A percentile compares a stretch with the other conserved stretches of the same genome.
Evolutionary conservation across 2,329 filamentous ascomycete species (phyloP).

Genomic region (Trichocomaceae sp.): DNA sequence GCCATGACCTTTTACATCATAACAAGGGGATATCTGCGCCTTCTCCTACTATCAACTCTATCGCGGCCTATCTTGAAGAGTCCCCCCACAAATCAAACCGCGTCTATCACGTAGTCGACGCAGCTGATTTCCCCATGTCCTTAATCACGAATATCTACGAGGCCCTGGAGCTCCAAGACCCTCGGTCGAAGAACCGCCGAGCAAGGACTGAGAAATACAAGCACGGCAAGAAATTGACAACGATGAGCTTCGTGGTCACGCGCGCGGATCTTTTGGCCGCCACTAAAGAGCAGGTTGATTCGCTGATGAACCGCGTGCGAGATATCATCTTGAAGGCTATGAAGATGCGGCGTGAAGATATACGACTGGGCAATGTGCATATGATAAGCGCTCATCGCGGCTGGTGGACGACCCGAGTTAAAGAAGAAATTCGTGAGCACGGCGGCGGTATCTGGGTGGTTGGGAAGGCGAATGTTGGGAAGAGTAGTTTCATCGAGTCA

Average conservation of each 20-base stretch:
- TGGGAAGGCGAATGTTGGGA: slow-evolving; percentile 97
- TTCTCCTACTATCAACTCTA: slow-evolving; percentile 72
- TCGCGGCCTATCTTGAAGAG: slow-evolving; percentile 77
- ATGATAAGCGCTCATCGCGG: slow-evolving; percentile 78
- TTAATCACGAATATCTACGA: slow-evolving; percentile 69
- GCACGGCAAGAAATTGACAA: slow-evolving; percentile 63
- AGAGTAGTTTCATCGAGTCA: slow-evolving; percentile 81
- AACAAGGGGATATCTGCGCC: slow-evolving; percentile 63
- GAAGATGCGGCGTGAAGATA: slow-evolving; percentile 57
- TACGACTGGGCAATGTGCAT: slow-evolving; percentile 80
- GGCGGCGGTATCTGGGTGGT: slow-evolving; percentile 92
- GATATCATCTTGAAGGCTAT: slow-evolving; percentile 71
- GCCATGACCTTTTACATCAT: slow-evolving; percentile 75
- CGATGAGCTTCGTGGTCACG: slow-evolving; percentile 87
- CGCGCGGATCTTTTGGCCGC: slow-evolving; percentile 79
- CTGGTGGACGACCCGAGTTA: slow-evolving; percentile 88
- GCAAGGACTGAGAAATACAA: slow-evolving; percentile 61
- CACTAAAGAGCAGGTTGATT: slow-evolving; percentile 74
- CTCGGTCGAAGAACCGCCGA: slow-evolving; percentile 74
- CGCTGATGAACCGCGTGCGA: slow-evolving; percentile 75
- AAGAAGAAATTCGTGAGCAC: slow-evolving; percentile 74
- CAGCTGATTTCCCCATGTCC: slow-evolving; percentile 94
- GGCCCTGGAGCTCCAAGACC: slow-evolving; percentile 62
- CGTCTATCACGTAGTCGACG: slow-evolving; percentile 91
- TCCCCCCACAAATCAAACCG: slow-evolving; percentile 88